A percentile compares a stretch with the other conserved stretches of the same genome.
Conservation (phyloP, 352 stramenopile species). For the Globisporangium heterothallicum region DNA sequence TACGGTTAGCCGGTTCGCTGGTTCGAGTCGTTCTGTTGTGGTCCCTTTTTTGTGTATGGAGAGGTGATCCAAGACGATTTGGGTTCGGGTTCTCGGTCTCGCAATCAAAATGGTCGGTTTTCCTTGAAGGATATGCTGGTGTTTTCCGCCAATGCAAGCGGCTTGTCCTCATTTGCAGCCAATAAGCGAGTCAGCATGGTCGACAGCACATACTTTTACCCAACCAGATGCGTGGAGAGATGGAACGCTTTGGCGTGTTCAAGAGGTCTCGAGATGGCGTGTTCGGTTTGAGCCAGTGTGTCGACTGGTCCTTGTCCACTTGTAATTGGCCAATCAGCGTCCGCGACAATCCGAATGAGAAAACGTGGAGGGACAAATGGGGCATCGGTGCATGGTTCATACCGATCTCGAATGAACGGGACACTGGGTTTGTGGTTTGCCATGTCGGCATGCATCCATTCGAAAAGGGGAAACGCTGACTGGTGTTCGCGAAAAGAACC, state of each 20-base stretch:
- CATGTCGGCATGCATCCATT: too few species aligned
- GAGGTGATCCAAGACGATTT: too few species aligned
- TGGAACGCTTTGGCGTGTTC: constrained; percentile 10
- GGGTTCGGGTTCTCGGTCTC: neutral
- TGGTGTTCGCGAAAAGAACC: too few species aligned
- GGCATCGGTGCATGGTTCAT: too few species aligned
- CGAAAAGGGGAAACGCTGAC: too few species aligned
- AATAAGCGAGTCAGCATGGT: neutral
- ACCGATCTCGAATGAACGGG: too few species aligned
- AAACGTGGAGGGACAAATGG: too few species aligned
- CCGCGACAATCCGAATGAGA: too few species aligned
- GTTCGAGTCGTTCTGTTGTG: neutral
- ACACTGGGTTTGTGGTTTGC: too few species aligned
- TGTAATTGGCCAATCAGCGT: neutral
- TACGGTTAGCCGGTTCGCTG: too few species aligned
- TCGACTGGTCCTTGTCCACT: neutral
- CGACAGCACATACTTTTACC: neutral
- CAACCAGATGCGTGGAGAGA: neutral
- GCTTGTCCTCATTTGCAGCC: neutral
- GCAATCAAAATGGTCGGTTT: constrained; percentile 7
- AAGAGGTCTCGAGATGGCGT: constrained; percentile 2
- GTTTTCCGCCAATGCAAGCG: neutral
- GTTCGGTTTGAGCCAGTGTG: constrained; percentile 6
- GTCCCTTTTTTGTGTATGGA: neutral
- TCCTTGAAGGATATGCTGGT: constrained; percentile 3